phyloP scores from a whole-genome alignment of 345 rosid genomes.

The Populus simonii region DNA sequence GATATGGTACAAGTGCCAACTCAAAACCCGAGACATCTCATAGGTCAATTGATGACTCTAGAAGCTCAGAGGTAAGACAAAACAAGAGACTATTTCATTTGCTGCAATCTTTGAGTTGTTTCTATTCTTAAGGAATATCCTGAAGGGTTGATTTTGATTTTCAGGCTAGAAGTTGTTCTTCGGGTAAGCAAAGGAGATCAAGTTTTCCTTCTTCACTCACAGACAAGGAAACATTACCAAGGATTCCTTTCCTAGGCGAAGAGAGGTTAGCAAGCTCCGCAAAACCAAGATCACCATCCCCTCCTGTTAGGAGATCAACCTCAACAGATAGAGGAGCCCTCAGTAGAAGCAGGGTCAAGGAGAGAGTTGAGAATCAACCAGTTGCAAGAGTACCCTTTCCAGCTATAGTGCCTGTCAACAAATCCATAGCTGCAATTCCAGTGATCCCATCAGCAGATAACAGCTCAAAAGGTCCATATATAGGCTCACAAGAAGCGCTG shows the following conservation, averaged over 20 bases:
- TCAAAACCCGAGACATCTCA: constrained; percentile 56
- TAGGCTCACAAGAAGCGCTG: constrained; percentile 26
- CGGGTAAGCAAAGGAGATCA: constrained; percentile 79
- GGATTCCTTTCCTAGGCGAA: constrained; percentile 45
- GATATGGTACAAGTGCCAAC: constrained; percentile 38
- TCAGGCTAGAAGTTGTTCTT: constrained; percentile 81
- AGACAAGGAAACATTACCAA: constrained; percentile 58
- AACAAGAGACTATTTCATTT: background rate
- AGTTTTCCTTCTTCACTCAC: constrained; percentile 60
- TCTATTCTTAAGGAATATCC: background rate
- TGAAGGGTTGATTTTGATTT: constrained; percentile 13
- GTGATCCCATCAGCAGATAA: constrained; percentile 42
- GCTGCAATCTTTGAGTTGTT: background rate
- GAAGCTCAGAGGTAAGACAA: constrained; percentile 52
- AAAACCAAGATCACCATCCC: constrained; percentile 69
- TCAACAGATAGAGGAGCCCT: constrained; percentile 79
- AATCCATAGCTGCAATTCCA: constrained; percentile 47
- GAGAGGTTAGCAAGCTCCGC: constrained; percentile 37
- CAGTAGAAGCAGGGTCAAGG: constrained; percentile 57
- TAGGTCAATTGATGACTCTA: constrained; percentile 44
- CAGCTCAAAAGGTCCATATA: constrained; percentile 21
- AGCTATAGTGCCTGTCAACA: constrained; percentile 68
- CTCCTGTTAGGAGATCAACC: constrained; percentile 69
- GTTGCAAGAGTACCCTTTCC: constrained; percentile 70
- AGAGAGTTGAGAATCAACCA: constrained; percentile 49